Evolutionary conservation across 495 filamentous ascomycete species (phyloP).

Genomic region (Aspergillus sparsus): DNA sequence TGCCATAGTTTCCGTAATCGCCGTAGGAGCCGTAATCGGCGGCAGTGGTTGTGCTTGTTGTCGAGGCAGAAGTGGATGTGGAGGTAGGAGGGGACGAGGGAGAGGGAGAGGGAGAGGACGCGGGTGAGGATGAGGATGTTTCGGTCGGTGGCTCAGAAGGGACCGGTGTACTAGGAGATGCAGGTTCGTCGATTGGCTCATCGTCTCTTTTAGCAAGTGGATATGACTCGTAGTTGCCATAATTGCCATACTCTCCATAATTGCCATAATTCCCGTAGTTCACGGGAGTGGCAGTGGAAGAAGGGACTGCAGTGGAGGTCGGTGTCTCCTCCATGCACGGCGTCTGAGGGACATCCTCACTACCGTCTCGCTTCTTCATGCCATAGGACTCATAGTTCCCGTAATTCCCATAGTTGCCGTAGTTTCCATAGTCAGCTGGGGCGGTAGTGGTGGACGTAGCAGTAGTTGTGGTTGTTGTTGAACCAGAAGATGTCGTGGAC

Average conservation of each 20-base stretch:
- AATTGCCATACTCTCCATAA: conserved; percentile 19
- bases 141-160: not conserved
- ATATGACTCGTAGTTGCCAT: conserved; percentile 16
- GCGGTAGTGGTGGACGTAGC: not conserved
- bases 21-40: conserved; percentile 5
- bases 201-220: conserved; percentile 2
- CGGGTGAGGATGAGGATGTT: not conserved
- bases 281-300: not conserved
- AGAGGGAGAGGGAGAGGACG: too few species aligned
- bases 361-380: not conserved
- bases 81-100: too few species aligned
- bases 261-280: conserved; percentile 14
- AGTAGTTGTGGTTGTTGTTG: conserved; percentile 4
- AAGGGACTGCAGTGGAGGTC: too few species aligned
- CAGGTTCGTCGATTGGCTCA: conserved; percentile 5
- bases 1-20: conserved; percentile 14
- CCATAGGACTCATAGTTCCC: conserved; percentile 21
- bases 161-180: not conserved
- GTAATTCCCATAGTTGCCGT: conserved; percentile 20
- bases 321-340: too few species aligned
- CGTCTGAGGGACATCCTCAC: too few species aligned
- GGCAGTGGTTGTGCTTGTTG: conserved; percentile 4
- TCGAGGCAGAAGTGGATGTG: not conserved
- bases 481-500: not conserved
- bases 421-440: conserved; percentile 8